Evolutionary conservation across 805 yeast species (phyloP).

Genomic region (Cyberlindnera amylophila): DNA sequence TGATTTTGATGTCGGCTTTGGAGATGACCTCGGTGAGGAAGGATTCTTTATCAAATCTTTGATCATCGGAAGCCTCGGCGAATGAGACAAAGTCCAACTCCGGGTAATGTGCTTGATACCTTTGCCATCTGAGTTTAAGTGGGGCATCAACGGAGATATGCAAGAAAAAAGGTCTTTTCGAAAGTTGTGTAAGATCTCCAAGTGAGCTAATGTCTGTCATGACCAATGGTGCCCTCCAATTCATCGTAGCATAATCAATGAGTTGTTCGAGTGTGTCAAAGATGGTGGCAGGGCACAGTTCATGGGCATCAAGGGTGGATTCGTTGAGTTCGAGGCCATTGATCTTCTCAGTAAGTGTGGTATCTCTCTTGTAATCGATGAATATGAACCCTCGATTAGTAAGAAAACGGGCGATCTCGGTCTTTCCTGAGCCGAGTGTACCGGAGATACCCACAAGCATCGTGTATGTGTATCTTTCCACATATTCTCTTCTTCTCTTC

Average conservation of each 20-base stretch:
- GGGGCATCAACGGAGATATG: constrained; percentile 81
- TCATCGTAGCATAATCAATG: constrained; percentile 55
- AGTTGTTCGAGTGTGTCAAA: constrained; percentile 44
- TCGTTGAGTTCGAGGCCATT: constrained; percentile 19
- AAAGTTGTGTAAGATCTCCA: constrained; percentile 41
- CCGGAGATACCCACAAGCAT: constrained; percentile 82
- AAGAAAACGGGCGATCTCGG: constrained; percentile 58
- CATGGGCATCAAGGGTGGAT: constrained; percentile 7
- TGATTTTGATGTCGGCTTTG: constrained; percentile 53
- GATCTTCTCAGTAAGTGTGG: constrained; percentile 3
- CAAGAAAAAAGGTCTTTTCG: constrained; percentile 77
- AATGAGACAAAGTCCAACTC: constrained; percentile 31
- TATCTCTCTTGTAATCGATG: constrained; percentile 26
- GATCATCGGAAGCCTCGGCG: constrained; percentile 35
- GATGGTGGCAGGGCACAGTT: constrained; percentile 22
- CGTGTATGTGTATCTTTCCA: too few relatives aligned
- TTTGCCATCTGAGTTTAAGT: constrained; percentile 38
- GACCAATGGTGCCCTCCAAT: constrained; percentile 65
- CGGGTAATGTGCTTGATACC: constrained; percentile 28
- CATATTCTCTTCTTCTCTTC: too few relatives aligned
- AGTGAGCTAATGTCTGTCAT: constrained; percentile 45
- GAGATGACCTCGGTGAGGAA: constrained; percentile 39
- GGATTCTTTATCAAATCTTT: constrained; percentile 25
- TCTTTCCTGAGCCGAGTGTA: constrained; percentile 60
- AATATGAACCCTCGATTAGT: constrained; percentile 47